Conservation (phyloP, 2,329 filamentous ascomycete species). For the Stemphylium lycopersici region DNA sequence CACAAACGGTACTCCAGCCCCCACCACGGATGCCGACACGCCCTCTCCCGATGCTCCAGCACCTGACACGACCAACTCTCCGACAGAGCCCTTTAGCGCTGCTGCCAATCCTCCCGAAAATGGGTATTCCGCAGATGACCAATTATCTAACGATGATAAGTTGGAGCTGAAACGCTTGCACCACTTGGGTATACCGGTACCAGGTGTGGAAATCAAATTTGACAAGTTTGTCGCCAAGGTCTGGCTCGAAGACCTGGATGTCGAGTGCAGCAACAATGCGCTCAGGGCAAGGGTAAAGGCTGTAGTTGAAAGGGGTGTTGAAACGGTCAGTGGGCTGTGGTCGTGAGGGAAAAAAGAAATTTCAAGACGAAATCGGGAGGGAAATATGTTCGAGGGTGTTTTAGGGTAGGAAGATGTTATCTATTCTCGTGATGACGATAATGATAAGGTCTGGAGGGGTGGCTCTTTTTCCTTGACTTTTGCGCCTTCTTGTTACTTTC, state of each 20-base stretch:
- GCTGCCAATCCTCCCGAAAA: not conserved
- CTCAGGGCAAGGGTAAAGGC: conserved; percentile 84
- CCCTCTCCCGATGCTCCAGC: not conserved
- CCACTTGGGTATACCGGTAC: conserved; percentile 85
- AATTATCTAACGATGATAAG: conserved; percentile 30
- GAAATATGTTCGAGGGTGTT: not conserved
- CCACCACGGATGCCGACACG: conserved; percentile 1
- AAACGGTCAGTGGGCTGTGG: conserved; percentile 67
- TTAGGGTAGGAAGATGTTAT: not conserved
- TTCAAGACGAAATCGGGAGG: not conserved
- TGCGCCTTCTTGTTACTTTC: too few relatives aligned
- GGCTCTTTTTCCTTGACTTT: too few relatives aligned
- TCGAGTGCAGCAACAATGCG: conserved; percentile 81
- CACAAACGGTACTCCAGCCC: conserved; percentile 7
- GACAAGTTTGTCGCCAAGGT: conserved; percentile 87
- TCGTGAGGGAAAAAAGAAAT: not conserved
- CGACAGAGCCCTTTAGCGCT: conserved; percentile 18
- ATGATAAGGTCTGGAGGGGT: too few relatives aligned
- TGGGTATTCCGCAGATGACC: not conserved
- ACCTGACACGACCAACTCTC: not conserved
- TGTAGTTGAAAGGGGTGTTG: conserved; percentile 87
- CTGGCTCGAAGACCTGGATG: conserved; percentile 89
- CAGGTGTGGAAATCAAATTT: conserved; percentile 83
- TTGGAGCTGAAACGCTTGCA: conserved; percentile 78
- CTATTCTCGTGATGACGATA: not conserved